Base-by-base conservation (phyloP, 225 moss, liverwort and hornwort species). In the Rhytidiadelphus loreus region DNA sequence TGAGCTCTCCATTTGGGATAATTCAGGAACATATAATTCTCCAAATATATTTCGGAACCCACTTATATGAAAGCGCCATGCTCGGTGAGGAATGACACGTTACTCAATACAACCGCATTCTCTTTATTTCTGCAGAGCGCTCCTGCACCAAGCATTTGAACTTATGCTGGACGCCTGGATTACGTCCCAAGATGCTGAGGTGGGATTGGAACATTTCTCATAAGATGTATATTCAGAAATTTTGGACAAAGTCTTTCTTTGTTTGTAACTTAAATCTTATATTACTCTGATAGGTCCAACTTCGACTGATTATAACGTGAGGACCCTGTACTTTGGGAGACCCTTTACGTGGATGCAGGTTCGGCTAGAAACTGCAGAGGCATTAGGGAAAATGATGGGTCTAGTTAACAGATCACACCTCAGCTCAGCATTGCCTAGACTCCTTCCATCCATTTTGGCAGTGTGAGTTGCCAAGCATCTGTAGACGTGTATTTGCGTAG, bases 141-240 rank as follows among this genome's bases (percentile, higher is more conserved):
- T 94, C 86, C 94, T 98, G 62, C 94, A 98, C 80, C 96, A 97
- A 88, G 96, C 96, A 61, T 98, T 95, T 89, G 98, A 98, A 84
- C 94, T 96, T 43, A 95, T 96, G 86, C 92, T 98, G 82, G 89
- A 93, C 87, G 93, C 96, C 37, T 98, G 98, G 98, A 89, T 98
- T 84, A 90, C 87, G 62, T 98, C 97, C 80, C 88, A 93, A 79
- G 93, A 96, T 87, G 83, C 90, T 87, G 87, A 88, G 92, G 92
- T 92, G 86, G 70, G 88, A 29, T 89, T 78, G 69, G 88, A 90
- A 84, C 53, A 65, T 73, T 88, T 90, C 35, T 48, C 62, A 70
- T 86, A 58, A 83, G 74, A 26, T 73, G 21, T 59, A 46, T 72
- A 50, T 59, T 53, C 48, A 46, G 32, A 44, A 83, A 53, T 85